Evolutionary conservation across 495 filamentous ascomycete species (phyloP), one percentile per base, ranked within the genome.

Genomic region (Pyrenopolyporus hunteri): DNA sequence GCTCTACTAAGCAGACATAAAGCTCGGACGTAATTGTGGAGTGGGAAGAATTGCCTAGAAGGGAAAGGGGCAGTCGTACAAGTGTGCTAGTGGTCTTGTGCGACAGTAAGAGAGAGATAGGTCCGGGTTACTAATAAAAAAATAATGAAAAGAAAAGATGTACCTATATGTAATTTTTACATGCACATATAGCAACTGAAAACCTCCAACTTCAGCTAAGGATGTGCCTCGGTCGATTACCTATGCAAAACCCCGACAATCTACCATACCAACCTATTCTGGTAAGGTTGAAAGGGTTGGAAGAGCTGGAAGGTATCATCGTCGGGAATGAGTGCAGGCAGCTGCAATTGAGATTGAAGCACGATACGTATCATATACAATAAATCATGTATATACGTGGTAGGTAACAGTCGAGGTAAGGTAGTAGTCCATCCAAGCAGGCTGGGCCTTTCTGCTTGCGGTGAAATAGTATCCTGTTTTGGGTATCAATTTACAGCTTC

Each of bases 401-500:
- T n/a, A n/a, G n/a, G n/a, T n/a, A n/a, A n/a, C n/a, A n/a, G n/a
- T 33, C 31, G 9, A 33, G 8, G 20, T 42, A 11, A 22, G 17
- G 17, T 23, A 42, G 19, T 49, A n/a, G 26, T 10, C 19, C n/a
- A 1, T 48, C n/a, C n/a, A n/a, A n/a, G n/a, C n/a, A 48, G 16
- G 28, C 44, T 32, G 28, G 19, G 16, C 26, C 20, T 33, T 33
- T 44, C 16, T 19, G 32, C 9, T 9, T 33, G 17, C n/a, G 37
- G 16, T 54, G 17, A 4, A n/a, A 4, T 42, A 42, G 20, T 23
- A 42, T 42, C 37, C 62, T 57, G 51, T 47, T 65, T 65, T 48
- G 33, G 62, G 62, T 65, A 65, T 65, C 50, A 65, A 59, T 65
- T 65, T 52, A 46, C 62, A 60, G 52, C 50, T 55, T 59, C 42